Percentiles rank a stretch among this genome's conserved stretches.
Conservation (phyloP, 495 filamentous ascomycete genomes). For the Aspergillus indologenus region DNA sequence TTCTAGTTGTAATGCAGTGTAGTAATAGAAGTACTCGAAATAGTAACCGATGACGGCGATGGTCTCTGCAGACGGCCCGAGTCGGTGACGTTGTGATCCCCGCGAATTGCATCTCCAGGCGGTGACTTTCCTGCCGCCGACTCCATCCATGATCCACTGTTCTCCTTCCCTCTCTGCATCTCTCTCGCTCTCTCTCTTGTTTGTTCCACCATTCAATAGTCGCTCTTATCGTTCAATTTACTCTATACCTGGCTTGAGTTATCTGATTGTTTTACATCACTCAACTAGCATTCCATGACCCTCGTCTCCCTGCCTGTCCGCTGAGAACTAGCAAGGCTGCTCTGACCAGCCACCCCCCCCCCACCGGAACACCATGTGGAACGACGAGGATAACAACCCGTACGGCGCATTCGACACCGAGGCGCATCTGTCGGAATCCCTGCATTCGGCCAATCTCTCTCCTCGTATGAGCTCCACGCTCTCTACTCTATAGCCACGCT, state of each 20-base stretch:
- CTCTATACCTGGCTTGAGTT: not conserved
- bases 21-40: too few relatives aligned
- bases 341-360: slow-evolving; percentile 15
- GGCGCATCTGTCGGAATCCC: slow-evolving; percentile 68
- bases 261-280: not conserved
- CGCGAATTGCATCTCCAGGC: slow-evolving; percentile 10
- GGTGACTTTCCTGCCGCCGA: slow-evolving; percentile 7
- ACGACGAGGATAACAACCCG: slow-evolving; percentile 93
- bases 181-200: not conserved
- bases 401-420: slow-evolving; percentile 89
- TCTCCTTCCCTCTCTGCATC: slow-evolving; percentile 7
- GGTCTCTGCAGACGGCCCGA: not conserved
- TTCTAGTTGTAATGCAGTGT: too few relatives aligned
- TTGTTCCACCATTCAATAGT: too few relatives aligned
- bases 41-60: not conserved
- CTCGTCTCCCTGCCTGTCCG: not conserved
- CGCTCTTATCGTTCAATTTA: not conserved
- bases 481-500: not conserved
- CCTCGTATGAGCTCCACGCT: slow-evolving; percentile 39
- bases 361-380: slow-evolving; percentile 48
- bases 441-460: slow-evolving; percentile 60
- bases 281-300: not conserved
- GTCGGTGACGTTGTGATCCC: slow-evolving; percentile 11
- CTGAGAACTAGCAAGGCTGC: slow-evolving; percentile 18
- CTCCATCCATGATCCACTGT: not conserved